A percentile compares a stretch with the other conserved stretches of the same genome.
These are phyloP conservation scores for Aspergillus carlsbadensis DNA, from an alignment of 495 filamentous ascomycete genomes.

Conservation along the genomic window DNA sequence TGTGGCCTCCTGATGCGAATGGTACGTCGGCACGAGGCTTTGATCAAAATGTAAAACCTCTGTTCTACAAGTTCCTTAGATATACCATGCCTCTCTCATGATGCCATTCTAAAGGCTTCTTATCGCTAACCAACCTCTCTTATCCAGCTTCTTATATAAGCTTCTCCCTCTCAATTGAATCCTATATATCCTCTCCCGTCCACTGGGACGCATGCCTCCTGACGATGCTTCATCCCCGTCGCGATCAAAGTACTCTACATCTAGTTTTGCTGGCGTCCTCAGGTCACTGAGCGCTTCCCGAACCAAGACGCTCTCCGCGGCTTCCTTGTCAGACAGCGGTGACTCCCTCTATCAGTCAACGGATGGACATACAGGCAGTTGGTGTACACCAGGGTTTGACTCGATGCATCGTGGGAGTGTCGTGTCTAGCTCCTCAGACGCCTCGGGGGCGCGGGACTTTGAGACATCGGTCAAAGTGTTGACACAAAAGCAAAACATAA, in stretches of 20 bases:
- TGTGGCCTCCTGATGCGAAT: constrained; percentile 13
- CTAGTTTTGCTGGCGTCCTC: constrained; percentile 47
- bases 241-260: constrained; percentile 38
- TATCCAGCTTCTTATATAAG: constrained; percentile 21
- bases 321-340: constrained; percentile 36
- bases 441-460: constrained; percentile 41
- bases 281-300: constrained; percentile 44
- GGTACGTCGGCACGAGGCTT: constrained; percentile 12
- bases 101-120: constrained; percentile 4
- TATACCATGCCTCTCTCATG: not conserved
- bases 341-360: constrained; percentile 31
- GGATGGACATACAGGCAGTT: constrained; percentile 32
- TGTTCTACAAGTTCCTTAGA: not conserved
- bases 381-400: constrained; percentile 35
- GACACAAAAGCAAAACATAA: constrained; percentile 35
- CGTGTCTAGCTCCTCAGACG: constrained; percentile 45
- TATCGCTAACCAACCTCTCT: constrained; percentile 20
- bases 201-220: constrained; percentile 45
- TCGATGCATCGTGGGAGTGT: constrained; percentile 48
- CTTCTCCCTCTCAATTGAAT: constrained; percentile 18
- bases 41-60: not conserved
- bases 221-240: constrained; percentile 43
- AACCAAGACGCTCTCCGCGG: constrained; percentile 40
- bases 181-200: constrained; percentile 28
- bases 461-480: constrained; percentile 37